These are phyloP conservation scores for Chionographis japonica DNA, from an alignment of 106 monocot genomes.

Conservation along the genomic window DNA sequence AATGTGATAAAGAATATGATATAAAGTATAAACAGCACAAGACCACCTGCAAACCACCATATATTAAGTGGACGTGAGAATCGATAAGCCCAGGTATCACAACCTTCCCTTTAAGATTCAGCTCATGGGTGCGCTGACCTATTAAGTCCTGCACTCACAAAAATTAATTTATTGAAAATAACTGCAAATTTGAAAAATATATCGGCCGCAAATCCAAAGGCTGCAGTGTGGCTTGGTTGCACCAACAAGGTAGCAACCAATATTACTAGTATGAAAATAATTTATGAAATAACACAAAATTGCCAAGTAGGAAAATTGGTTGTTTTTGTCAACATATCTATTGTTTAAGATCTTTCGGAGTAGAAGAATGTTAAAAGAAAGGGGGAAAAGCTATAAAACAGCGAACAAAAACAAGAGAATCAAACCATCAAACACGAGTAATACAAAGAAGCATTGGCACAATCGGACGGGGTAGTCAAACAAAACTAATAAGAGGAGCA, in stretches of 20 bases:
- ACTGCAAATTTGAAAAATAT: not conserved
- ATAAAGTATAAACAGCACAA: not conserved
- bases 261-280: not conserved
- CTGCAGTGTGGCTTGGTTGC: too few relatives aligned
- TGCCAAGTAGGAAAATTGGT: too few relatives aligned
- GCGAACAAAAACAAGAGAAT: too few relatives aligned
- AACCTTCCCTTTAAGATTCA: conserved; percentile 72
- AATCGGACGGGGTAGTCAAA: too few relatives aligned
- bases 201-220: not conserved
- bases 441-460: too few relatives aligned
- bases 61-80: conserved; percentile 81
- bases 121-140: conserved; percentile 32
- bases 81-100: conserved; percentile 90
- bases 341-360: too few relatives aligned
- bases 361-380: too few relatives aligned
- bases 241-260: too few relatives aligned
- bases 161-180: not conserved
- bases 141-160: conserved; percentile 57
- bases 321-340: too few relatives aligned
- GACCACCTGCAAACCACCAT: conserved; percentile 82
- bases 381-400: too few relatives aligned
- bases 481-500: too few relatives aligned
- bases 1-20: not conserved
- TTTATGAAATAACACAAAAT: not conserved
- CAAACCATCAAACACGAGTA: too few relatives aligned